Evolutionary conservation across 2,329 filamentous ascomycete species (phyloP).

Genomic region (Epichloe coenophiala): DNA sequence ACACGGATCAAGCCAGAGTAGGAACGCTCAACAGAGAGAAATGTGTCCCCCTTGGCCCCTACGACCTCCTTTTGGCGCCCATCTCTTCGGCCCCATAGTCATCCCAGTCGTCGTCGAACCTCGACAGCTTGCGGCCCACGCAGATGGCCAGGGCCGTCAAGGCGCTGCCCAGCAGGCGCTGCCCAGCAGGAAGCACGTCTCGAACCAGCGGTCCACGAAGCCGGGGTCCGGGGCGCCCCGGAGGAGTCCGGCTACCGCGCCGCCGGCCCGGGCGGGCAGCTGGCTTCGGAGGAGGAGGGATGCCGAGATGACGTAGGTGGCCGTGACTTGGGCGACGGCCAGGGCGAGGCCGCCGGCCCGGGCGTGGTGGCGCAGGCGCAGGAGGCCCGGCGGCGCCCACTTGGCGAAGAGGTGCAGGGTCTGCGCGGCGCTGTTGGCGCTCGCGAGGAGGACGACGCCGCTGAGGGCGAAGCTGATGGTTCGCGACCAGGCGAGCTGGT

Average conservation of each 20-base stretch:
- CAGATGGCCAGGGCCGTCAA: slow-evolving; percentile 58
- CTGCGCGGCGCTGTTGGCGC: too few relatives aligned
- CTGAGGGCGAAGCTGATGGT: too few relatives aligned
- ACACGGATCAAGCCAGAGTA: too few relatives aligned
- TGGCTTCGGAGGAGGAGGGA: slow-evolving; percentile 67
- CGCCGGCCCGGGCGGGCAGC: too few relatives aligned
- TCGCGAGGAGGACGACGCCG: too few relatives aligned
- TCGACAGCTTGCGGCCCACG: slow-evolving; percentile 48
- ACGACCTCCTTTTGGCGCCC: slow-evolving; percentile 52
- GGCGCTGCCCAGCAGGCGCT: slow-evolving; percentile 42
- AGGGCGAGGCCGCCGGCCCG: too few relatives aligned
- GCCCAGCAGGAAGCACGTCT: slow-evolving; percentile 59
- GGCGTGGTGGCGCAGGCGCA: too few relatives aligned
- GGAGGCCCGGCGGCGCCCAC: too few relatives aligned
- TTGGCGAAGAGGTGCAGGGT: too few relatives aligned
- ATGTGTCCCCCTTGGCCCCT: neutral
- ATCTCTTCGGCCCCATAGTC: slow-evolving; percentile 53
- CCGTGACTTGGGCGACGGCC: slow-evolving; percentile 65
- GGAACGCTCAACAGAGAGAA: neutral
- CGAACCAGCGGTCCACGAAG: slow-evolving; percentile 60
- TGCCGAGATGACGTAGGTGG: slow-evolving; percentile 76
- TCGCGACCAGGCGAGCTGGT: too few relatives aligned
- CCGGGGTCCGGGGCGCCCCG: slow-evolving; percentile 49
- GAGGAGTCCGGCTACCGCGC: slow-evolving; percentile 62
- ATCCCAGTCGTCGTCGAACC: slow-evolving; percentile 41